Evolutionary conservation across 1,139 yeast genomes (phyloP).

Genomic region (Barnettozyma hawaiiensis): DNA sequence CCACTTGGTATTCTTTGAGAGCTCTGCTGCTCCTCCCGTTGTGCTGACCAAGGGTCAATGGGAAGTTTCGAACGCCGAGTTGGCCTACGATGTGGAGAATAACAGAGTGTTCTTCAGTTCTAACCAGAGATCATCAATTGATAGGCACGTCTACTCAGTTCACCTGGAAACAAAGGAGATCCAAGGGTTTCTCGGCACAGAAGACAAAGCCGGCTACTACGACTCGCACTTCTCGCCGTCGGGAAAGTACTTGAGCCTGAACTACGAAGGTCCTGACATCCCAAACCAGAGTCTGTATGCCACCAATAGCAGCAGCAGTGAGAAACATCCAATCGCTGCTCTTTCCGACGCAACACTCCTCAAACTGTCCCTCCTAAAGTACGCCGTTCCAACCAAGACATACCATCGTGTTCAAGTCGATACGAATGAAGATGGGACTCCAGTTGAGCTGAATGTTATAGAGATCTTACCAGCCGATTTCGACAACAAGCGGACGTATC

Average conservation of each 20-base stretch:
- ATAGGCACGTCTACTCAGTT: constrained; percentile 48
- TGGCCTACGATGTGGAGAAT: constrained; percentile 44
- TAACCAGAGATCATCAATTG: constrained; percentile 44
- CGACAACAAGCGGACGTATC: constrained; percentile 51
- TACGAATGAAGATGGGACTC: constrained; percentile 27
- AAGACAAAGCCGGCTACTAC: constrained; percentile 50
- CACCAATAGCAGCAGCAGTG: constrained; percentile 15
- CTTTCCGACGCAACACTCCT: constrained; percentile 25
- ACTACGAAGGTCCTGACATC: constrained; percentile 57
- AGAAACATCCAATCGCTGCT: constrained; percentile 27
- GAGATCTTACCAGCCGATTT: constrained; percentile 76
- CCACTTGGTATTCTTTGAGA: constrained; percentile 59
- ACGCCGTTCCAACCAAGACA: constrained; percentile 51
- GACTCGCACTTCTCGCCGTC: constrained; percentile 51
- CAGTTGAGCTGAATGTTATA: constrained; percentile 53
- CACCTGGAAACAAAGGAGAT: constrained; percentile 24
- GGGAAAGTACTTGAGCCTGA: constrained; percentile 49
- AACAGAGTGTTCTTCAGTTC: constrained; percentile 54
- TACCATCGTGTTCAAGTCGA: constrained; percentile 46
- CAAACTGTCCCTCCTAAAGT: constrained; percentile 27
- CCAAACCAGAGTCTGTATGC: constrained; percentile 37
- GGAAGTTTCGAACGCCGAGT: constrained; percentile 52
- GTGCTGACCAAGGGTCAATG: constrained; percentile 51
- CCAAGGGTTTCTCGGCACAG: constrained; percentile 43
- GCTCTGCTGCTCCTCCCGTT: constrained; percentile 36